Evolutionary conservation across 2,329 filamentous ascomycete genomes (phyloP).

Genomic region (Leptographium wingfieldii): DNA sequence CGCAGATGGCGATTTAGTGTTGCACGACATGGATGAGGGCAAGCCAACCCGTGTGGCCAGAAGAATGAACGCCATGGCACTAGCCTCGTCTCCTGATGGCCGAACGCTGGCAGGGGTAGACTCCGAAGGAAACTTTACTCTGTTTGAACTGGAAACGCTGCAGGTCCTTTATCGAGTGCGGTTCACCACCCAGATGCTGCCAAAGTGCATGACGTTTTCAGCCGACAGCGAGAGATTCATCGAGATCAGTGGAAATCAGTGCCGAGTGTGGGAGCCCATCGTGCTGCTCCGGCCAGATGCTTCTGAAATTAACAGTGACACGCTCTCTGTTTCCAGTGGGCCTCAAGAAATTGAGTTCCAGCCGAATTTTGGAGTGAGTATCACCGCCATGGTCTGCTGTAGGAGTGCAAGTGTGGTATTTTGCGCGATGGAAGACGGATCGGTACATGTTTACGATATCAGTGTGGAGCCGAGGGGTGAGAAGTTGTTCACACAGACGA

Average conservation of each 20-base stretch:
- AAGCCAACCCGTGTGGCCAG: not conserved
- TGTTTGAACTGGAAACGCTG: not conserved
- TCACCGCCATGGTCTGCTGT: not conserved
- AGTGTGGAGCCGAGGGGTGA: constrained; percentile 6
- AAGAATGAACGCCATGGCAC: not conserved
- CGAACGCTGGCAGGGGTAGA: not conserved
- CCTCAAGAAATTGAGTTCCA: not conserved
- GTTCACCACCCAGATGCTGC: constrained; percentile 3
- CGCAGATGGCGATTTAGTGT: not conserved
- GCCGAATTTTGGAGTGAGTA: not conserved
- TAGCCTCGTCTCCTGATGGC: not conserved
- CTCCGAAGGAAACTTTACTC: not conserved
- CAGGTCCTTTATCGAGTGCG: constrained; percentile 3
- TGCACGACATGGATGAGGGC: not conserved
- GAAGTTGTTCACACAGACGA: constrained; percentile 10
- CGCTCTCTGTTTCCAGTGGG: not conserved
- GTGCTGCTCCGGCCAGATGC: constrained; percentile 12
- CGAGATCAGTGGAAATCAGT: constrained; percentile 13
- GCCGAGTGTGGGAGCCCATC: constrained; percentile 15
- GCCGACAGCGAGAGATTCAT: constrained; percentile 13
- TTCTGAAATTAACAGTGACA: not conserved
- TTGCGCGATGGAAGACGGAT: constrained; percentile 13
- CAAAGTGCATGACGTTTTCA: constrained; percentile 11
- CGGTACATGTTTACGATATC: constrained; percentile 12
- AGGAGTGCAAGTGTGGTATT: constrained; percentile 5